Evolutionary conservation across 1,284 basidiomycete genomes (phyloP).

Genomic region (Omphalotus olearius): DNA sequence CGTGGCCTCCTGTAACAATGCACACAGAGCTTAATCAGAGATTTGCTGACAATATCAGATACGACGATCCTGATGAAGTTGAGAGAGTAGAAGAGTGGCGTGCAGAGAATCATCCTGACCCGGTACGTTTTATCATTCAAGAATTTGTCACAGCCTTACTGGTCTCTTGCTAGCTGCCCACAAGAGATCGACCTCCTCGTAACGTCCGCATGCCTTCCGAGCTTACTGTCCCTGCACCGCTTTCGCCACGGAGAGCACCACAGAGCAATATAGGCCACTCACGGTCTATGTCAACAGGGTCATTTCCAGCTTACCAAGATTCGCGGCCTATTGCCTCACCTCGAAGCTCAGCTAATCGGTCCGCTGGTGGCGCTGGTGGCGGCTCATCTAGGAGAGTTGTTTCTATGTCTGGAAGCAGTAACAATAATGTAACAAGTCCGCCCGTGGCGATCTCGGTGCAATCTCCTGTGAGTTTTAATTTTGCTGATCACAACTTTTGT

Average conservation of each 20-base stretch:
- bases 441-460: slow-evolving; percentile 16
- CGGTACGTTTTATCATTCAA: slow-evolving; percentile 1
- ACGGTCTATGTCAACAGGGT: slow-evolving; percentile 9
- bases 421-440: slow-evolving; percentile 5
- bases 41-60: not conserved
- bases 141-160: not conserved
- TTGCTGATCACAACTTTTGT: not conserved
- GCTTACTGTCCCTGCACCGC: slow-evolving; percentile 16
- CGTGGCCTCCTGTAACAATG: not conserved
- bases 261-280: not conserved
- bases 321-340: not conserved
- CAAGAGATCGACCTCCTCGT: slow-evolving; percentile 14
- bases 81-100: not conserved
- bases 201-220: slow-evolving; percentile 16
- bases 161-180: slow-evolving; percentile 1
- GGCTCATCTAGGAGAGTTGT: not conserved
- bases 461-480: slow-evolving; percentile 15
- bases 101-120: not conserved
- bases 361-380: not conserved
- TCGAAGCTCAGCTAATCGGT: not conserved
- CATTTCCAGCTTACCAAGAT: slow-evolving; percentile 4
- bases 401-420: not conserved
- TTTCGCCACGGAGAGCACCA: slow-evolving; percentile 13
- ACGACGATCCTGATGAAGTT: not conserved
- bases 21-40: not conserved